Percentiles rank a stretch among this genome's conserved stretches.
These are phyloP conservation scores for Apophysomyces sp. DNA, from an alignment of 371 early-diverging fungal genomes.

Conservation along the genomic window DNA sequence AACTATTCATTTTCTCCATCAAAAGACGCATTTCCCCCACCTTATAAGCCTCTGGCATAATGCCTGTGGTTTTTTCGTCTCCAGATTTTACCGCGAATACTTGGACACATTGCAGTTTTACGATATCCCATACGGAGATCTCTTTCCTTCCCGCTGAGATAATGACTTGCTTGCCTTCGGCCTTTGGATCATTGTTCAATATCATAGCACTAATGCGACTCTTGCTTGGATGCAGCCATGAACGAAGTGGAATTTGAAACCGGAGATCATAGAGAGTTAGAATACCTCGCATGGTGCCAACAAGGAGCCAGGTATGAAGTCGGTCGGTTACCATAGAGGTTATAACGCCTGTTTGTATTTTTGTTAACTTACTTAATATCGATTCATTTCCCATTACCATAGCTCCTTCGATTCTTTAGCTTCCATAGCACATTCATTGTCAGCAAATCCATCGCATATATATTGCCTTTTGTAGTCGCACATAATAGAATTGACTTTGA, in stretches of 20 bases:
- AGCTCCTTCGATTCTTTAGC: slow-evolving; percentile 56
- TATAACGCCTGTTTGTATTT: slow-evolving; percentile 51
- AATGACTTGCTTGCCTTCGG: slow-evolving; percentile 49
- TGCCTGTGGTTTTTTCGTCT: slow-evolving; percentile 55
- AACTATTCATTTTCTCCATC: neutral
- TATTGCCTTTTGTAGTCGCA: slow-evolving; percentile 75
- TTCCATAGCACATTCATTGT: slow-evolving; percentile 72
- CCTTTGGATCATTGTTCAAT: slow-evolving; percentile 49
- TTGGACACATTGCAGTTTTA: slow-evolving; percentile 67
- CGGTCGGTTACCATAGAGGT: slow-evolving; percentile 74
- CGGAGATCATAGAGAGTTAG: slow-evolving; percentile 84
- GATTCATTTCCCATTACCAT: slow-evolving; percentile 36
- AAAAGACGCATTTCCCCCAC: slow-evolving; percentile 20
- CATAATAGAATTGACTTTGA: slow-evolving; percentile 75
- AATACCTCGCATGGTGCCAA: slow-evolving; percentile 84
- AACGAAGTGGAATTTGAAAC: slow-evolving; percentile 73
- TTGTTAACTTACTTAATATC: neutral
- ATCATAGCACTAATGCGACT: slow-evolving; percentile 66
- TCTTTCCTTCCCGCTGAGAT: slow-evolving; percentile 77
- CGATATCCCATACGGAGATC: slow-evolving; percentile 85
- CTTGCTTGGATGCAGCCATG: slow-evolving; percentile 81
- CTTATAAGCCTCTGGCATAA: slow-evolving; percentile 53
- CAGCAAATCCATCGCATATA: slow-evolving; percentile 76
- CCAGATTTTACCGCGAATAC: slow-evolving; percentile 64
- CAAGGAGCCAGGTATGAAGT: slow-evolving; percentile 65